Evolutionary conservation across 768 basidiomycete genomes (phyloP), one percentile per base, ranked within the genome.

Genomic region (Mycena galericulata): DNA sequence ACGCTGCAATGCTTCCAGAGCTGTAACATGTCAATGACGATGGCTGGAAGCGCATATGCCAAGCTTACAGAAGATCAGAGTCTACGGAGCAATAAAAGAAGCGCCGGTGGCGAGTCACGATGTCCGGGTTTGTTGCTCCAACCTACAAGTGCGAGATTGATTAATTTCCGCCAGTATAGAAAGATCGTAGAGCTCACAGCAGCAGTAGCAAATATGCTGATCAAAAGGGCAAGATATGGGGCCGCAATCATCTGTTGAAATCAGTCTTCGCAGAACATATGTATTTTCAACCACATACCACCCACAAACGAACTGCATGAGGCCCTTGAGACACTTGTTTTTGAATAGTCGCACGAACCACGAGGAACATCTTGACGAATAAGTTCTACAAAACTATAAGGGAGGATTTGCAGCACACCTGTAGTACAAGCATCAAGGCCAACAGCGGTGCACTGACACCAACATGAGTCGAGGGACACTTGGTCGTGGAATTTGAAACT

Each of bases 41-140:
- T 14, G 49, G 24, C 32, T n/a, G 22, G 27, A 38, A n/a, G 58
- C 1, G n/a, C 17, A 18, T 20, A 45, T 2, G 2, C 36, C 40
- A 0, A 73, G 18, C 81, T 69, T 70, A 86, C 85, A 86, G 71
- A 9, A 75, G 62, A 3, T 70, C 34, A 12, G 74, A 79, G 17
- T 83, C 68, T 9, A 87, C 77, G 4, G 85, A 87, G 69, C 86
- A 87, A 72, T 87, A 87, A 71, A 87, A 86, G 68, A 84, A 86
- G 7, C 85, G 83, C 29, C 86, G 81, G 70, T 77, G 79, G n/a
- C 86, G 83, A 24, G 83, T 83, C 18, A 87, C 78, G 1, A 71
- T 75, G 2, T 59, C 55, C 14, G 82, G 81, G 55, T 83, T 73
- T 11, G 63, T 71, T 1, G 80, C 79, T 1, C 85, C 85, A 60